Evolutionary conservation across 1,284 basidiomycete species (phyloP).

Genomic region (Anthracocystis panici-leucophaei): DNA sequence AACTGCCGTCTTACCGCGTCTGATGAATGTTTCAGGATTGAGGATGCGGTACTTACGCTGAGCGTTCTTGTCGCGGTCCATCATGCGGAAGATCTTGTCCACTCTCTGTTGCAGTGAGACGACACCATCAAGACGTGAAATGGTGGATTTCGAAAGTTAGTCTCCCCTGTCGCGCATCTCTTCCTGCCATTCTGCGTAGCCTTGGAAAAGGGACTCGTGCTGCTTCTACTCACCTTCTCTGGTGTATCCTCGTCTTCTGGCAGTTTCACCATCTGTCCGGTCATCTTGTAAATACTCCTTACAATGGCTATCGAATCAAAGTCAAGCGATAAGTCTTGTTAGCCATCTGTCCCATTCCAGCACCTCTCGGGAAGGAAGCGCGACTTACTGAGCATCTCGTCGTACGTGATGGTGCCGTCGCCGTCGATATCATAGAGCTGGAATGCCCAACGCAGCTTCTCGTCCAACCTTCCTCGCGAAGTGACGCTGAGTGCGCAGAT

Average conservation of each 20-base stretch:
- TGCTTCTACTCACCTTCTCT: constrained; percentile 80
- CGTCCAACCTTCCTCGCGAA: constrained; percentile 90
- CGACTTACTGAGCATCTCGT: constrained; percentile 83
- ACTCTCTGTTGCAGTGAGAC: constrained; percentile 52
- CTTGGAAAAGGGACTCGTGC: not conserved
- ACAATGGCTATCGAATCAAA: constrained; percentile 60
- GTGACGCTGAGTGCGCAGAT: constrained; percentile 97
- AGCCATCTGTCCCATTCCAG: not conserved
- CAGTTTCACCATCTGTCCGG: constrained; percentile 96
- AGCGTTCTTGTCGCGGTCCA: constrained; percentile 69
- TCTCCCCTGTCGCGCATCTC: not conserved
- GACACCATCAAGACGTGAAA: not conserved
- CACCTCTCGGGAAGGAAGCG: not conserved
- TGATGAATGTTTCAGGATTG: not conserved
- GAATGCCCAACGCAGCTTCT: constrained; percentile 99
- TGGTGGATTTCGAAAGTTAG: not conserved
- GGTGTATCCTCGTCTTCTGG: constrained; percentile 98
- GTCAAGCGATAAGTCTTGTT: not conserved
- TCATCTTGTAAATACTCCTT: constrained; percentile 69
- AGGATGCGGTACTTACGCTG: constrained; percentile 49
- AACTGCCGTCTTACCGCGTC: not conserved
- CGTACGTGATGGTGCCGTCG: constrained; percentile 70
- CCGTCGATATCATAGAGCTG: constrained; percentile 98
- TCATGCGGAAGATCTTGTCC: constrained; percentile 68
- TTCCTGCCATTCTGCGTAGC: not conserved